Base-by-base conservation (phyloP, 768 basidiomycete genomes). In the Tulasnella calospora region DNA sequence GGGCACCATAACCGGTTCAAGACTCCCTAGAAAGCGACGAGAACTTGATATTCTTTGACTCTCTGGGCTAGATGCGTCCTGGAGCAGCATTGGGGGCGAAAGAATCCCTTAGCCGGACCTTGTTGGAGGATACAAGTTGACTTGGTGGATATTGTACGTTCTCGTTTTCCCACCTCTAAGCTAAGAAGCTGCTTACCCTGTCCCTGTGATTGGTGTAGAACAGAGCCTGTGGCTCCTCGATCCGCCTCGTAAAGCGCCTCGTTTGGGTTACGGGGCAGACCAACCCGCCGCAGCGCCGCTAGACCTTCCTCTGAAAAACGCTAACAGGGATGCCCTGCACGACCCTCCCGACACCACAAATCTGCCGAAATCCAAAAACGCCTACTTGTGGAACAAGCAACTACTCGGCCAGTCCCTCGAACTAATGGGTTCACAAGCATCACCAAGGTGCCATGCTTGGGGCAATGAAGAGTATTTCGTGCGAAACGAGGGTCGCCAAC, bases 1-100 rank as follows among this genome's bases (percentile, higher is more conserved):
- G 0, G 92, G 91, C 4, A 89, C 88, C 1, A 87, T 98, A 70
- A 99, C 98, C 5, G 98, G 99, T 85, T 87, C 91, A 73, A 94
- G 94, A 83, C 88, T 98, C 73, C 90, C 94, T 4, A 87, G 87
- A 36, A 93, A 94, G 84, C 0, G 91, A 80, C 2, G 95, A 95
- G 0, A 91, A 91, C 0, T 91, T 92, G 0, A 87, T 98, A 10
- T 88, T 94, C 44, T 96, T 99, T 83, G 98, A 93, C 0, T 99
- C 99, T 82, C 87, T 97, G 12, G 98, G 98, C 0, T 98, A 91
- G 87, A 95, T 93, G 85, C 89, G 91, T 0, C 87, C 91, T 40
- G 86, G 88, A 38, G 93, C 98, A 79, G 97, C 97, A 0, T 78
- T 84, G 8, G 86, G 87, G 6, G 96, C 94, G 0, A 89, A 89